These are phyloP conservation scores for Phytophthora crassamura DNA, from an alignment of 352 stramenopile genomes.

Conservation along the genomic window DNA sequence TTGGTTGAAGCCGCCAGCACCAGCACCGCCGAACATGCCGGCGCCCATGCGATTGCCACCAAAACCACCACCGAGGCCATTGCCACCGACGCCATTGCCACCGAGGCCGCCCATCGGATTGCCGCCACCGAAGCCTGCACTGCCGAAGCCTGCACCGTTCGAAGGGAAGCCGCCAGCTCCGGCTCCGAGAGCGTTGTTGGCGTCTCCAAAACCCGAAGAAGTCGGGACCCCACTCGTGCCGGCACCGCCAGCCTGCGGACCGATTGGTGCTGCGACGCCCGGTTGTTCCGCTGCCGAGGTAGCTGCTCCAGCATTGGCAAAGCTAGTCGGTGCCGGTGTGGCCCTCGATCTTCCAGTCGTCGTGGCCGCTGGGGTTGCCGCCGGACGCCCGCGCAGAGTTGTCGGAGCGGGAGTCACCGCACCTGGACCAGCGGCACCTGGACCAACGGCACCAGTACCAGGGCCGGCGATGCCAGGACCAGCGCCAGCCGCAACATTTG, in stretches of 20 bases:
- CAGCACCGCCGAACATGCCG: slow-evolving; percentile 7
- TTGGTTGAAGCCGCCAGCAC: neutral
- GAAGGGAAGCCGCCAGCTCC: no score
- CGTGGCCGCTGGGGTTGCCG: slow-evolving; percentile 24
- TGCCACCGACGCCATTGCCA: no score
- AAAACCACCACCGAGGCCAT: slow-evolving; percentile 15
- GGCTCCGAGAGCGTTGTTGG: neutral
- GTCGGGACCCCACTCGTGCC: neutral
- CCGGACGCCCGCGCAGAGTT: slow-evolving; percentile 17
- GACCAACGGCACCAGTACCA: neutral
- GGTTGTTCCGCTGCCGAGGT: slow-evolving; percentile 12
- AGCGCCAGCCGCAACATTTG: slow-evolving; percentile 8
- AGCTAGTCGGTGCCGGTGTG: slow-evolving; percentile 29
- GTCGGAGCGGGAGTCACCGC: slow-evolving; percentile 28
- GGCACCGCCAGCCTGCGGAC: neutral
- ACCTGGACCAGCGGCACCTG: slow-evolving; percentile 11
- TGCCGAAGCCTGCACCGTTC: no score
- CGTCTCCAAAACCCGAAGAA: neutral
- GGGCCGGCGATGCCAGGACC: neutral
- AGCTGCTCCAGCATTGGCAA: neutral
- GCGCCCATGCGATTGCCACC: slow-evolving; percentile 23
- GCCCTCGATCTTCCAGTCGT: slow-evolving; percentile 7
- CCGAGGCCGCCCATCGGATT: no score
- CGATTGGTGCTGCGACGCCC: neutral
- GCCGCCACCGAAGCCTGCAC: no score